Evolutionary conservation across 768 basidiomycete genomes (phyloP), one percentile per base, ranked within the genome.

Genomic region (Crassisporium funariophilum): DNA sequence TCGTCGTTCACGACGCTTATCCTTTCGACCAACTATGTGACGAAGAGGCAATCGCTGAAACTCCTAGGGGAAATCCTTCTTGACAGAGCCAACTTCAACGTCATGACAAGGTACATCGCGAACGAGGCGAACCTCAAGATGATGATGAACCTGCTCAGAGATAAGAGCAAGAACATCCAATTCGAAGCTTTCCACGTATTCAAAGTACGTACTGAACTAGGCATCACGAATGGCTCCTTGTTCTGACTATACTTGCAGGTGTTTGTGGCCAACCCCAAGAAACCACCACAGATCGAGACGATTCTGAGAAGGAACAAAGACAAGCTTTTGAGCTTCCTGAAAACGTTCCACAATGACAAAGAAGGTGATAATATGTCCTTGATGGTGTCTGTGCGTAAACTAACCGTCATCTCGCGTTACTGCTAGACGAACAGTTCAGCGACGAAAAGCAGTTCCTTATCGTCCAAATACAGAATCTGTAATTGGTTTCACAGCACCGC

Each of bases 121-220:
- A 86, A 86, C 60, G 97, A 98, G 63, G 87, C 85, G 21, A 99
- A 98, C 65, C 78, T 99, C 53, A 98, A 98, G 85, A 91, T 95
- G 87, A 97, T 99, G 92, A 99, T 99, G 97, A 98, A 98, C 68
- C 79, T 98, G 46, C 75, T 99, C 46, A 81, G 95, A 52, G 93
- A 98, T 66, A 97, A 95, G 81, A 98, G 95, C 79, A 91, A 93
- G 78, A 99, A 99, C 68, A 98, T 99, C 36, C 97, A 99, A 67
- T 99, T 98, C 47, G 97, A 99, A 66, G 95, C 97, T 2, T 99
- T 99, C 71, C 97, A 99, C 60, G 97, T 99, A 29, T 99, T 99
- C 82, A 99, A 98, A 83, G 95, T 93, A 44, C n/a, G 79, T 54
- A 27, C 21, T 36, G 34, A 37, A 22, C 31, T 20, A 35, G 13